Evolutionary conservation across 1,284 basidiomycete species (phyloP), one percentile per base, ranked within the genome.

Genomic region (Ustilago trichophora): DNA sequence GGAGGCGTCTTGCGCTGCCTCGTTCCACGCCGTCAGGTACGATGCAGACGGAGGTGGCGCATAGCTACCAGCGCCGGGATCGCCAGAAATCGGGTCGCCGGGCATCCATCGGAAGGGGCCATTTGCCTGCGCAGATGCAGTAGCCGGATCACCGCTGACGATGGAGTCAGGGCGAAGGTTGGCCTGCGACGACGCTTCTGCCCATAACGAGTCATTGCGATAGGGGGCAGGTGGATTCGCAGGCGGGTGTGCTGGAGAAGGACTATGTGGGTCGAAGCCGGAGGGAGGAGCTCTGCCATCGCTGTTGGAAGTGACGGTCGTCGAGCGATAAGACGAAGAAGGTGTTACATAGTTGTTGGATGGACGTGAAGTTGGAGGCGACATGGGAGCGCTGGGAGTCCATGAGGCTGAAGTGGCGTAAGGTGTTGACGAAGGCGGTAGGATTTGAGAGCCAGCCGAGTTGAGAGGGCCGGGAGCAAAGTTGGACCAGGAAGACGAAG

Each of bases 21-120:
- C 50, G 36, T 49, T 50, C 65, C 65, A 68, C 3, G 57, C 38
- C n/a, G 58, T 24, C 44, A 68, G 47, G 43, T 68, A 68, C 5
- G 65, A 56, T 15, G 58, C 49, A 1, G 58, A 62, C 1, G 65
- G 65, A 18, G 54, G 58, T 7, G 65, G 65, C 5, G 65, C 58
- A 35, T 68, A 68, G 54, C 65, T 68, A 27, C 58, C 58, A 16
- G 47, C 21, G 37, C 29, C 37, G n/a, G 50, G 35, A 15, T 51
- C 40, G 18, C 13, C 36, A 9, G 55, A 15, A 6, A 46, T 15
- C 3, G 58, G 34, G 10, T 57, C 55, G 7, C 45, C 40, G 0
- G 57, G 50, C 41, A 62, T 50, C 55, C 60, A 63, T n/a, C 58
- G 54, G 40, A 63, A 64, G 5, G 63, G 33, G 3, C 32, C 21